Conservation (phyloP, 2,329 filamentous ascomycete species). For the Botrytis sinoallii region DNA sequence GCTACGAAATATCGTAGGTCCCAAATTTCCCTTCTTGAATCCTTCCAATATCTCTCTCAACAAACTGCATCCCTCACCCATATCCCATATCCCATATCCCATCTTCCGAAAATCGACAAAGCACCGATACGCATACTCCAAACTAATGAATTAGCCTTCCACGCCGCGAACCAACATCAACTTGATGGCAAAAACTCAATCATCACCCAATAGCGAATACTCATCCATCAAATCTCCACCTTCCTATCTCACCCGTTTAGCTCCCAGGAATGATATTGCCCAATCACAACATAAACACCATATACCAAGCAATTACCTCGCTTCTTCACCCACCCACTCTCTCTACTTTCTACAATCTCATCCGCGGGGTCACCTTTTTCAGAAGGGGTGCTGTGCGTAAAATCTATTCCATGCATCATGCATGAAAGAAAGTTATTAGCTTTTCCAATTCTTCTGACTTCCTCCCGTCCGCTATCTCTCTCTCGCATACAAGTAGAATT, state of each 20-base stretch:
- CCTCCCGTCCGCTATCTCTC: neutral
- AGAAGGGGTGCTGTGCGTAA: neutral
- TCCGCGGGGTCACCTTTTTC: neutral
- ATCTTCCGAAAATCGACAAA: constrained; percentile 2
- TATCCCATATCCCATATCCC: neutral
- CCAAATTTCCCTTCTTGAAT: neutral
- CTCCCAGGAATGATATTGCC: neutral
- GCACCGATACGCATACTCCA: neutral
- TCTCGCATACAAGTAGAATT: neutral
- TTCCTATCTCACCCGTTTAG: neutral
- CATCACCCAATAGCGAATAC: neutral
- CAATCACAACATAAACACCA: neutral
- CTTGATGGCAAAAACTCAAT: neutral
- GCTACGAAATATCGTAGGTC: neutral
- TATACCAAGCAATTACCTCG: neutral
- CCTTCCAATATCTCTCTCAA: neutral
- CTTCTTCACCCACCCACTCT: neutral
- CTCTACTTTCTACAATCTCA: neutral
- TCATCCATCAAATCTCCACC: neutral
- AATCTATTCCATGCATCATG: neutral
- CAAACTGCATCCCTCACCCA: neutral
- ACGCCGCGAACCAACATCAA: neutral
- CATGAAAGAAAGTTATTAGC: neutral
- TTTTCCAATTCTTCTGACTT: neutral
- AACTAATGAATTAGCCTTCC: neutral